Evolutionary conservation across 306 rosid genomes (phyloP).

Genomic region (Fragaria vesca): DNA sequence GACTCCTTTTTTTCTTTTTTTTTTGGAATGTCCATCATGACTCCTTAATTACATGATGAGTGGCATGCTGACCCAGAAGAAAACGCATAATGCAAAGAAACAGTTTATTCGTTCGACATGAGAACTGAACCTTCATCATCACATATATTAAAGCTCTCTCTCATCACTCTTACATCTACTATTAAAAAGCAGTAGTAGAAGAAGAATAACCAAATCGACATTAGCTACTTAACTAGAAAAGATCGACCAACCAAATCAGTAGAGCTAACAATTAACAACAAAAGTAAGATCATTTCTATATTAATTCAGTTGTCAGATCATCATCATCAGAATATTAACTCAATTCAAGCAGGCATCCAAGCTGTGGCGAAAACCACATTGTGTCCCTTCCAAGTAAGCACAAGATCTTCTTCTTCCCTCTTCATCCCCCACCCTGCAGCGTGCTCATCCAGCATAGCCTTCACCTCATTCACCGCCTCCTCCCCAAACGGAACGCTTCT

Average conservation of each 20-base stretch:
- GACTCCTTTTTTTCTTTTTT: too few relatives aligned
- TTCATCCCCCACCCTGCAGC: slow-evolving; percentile 97
- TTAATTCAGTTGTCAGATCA: slow-evolving; percentile 4
- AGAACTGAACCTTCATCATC: neutral
- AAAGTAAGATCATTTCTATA: neutral
- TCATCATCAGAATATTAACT: neutral
- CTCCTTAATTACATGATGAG: neutral
- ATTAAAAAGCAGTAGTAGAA: neutral
- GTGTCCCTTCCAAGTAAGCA: slow-evolving; percentile 97
- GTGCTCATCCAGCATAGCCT: slow-evolving; percentile 84
- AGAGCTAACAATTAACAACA: neutral
- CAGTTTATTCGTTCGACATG: neutral
- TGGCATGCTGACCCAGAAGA: neutral
- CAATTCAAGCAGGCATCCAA: slow-evolving; percentile 68
- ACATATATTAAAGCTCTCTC: neutral
- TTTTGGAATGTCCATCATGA: too few relatives aligned
- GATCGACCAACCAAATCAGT: neutral
- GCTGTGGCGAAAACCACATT: slow-evolving; percentile 84
- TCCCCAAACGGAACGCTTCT: slow-evolving; percentile 57
- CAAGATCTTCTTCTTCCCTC: slow-evolving; percentile 73
- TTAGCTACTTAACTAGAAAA: neutral
- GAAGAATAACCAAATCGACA: neutral
- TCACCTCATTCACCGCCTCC: slow-evolving; percentile 66
- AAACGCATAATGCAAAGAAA: neutral
- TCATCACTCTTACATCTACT: neutral